Base-by-base conservation (phyloP, 2,329 filamentous ascomycete genomes). In the Aspergillus piperis region DNA sequence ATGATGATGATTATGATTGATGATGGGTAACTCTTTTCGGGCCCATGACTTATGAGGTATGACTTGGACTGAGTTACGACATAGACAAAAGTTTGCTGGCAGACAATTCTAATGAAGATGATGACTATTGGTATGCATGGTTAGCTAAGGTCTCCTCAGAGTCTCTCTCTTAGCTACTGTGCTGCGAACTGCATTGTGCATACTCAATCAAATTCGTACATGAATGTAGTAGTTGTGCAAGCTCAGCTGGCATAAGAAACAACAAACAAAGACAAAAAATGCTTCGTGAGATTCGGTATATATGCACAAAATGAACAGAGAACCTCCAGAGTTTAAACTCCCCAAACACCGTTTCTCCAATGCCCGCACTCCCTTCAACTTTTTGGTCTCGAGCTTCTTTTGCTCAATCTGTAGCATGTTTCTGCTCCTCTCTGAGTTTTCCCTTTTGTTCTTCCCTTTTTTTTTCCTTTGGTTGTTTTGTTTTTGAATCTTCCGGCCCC, bases 331-430 rank as follows among this genome's bases (percentile, higher is more conserved):
- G 27, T 44, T 36, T 27, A 41, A 62, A 51, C 41, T 50, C 55
- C 60, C 38, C 54, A 41, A 62, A 62, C 60, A 62, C 60, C 60
- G 57, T 44, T 36, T 54, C 50, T 59, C 57, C 57, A 54, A 27
- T 48, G 21, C 44, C 36, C 48, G 32, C 44, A 51, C 47, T 30
- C 54, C 32, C 47, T 30, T 30, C 47, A 51, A 30, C 23, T 55
- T 51, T 50, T 47, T 55, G 49, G 8, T 39, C 21, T 54, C 32
- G 51, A 39, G 21, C 19, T 41, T 11, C 36, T 13, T 11, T 36
- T 36, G 32, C 44, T 42, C 58, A 49, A 49, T 49, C 44, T 49
- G 44, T 30, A 54, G 21, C 23, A 42, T 44, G 21, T 15, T 8
- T 27, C 2, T 17, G 32, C 13, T 44, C n/a, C 52, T 32, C 36